Conservation (phyloP, 2,329 filamentous ascomycete species). For the Microsporum ferrugineum region DNA sequence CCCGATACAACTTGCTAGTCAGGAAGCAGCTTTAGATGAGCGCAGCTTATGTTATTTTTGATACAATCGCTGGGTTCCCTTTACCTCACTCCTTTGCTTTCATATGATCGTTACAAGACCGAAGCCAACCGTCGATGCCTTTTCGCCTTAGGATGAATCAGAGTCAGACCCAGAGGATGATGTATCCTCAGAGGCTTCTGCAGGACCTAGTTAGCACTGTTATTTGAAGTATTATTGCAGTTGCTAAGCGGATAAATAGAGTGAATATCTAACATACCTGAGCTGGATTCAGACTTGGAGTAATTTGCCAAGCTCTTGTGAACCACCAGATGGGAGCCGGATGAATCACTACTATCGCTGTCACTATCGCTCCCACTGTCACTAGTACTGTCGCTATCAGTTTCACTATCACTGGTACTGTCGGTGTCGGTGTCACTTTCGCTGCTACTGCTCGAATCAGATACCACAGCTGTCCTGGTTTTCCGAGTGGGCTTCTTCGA, state of each 20-base stretch:
- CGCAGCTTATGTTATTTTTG: too few relatives aligned
- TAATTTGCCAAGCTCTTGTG: neutral
- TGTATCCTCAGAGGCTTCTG: neutral
- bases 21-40: too few relatives aligned
- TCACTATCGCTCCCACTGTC: slow-evolving; percentile 19
- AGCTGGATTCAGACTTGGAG: neutral
- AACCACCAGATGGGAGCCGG: neutral
- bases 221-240: neutral
- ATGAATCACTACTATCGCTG: slow-evolving; percentile 4
- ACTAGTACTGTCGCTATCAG: slow-evolving; percentile 16
- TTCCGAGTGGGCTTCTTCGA: slow-evolving; percentile 11
- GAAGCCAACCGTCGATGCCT: too few relatives aligned
- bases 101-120: too few relatives aligned
- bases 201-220: neutral
- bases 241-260: neutral
- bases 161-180: slow-evolving; percentile 9
- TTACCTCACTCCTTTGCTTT: too few relatives aligned
- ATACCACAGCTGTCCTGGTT: slow-evolving; percentile 29
- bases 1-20: too few relatives aligned
- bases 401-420: slow-evolving; percentile 16
- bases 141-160: neutral
- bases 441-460: slow-evolving; percentile 34
- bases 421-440: slow-evolving; percentile 22
- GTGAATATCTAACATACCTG: neutral
- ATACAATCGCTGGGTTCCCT: too few relatives aligned